Conservation (phyloP, 306 rosid species). For the Benincasa hispida region DNA sequence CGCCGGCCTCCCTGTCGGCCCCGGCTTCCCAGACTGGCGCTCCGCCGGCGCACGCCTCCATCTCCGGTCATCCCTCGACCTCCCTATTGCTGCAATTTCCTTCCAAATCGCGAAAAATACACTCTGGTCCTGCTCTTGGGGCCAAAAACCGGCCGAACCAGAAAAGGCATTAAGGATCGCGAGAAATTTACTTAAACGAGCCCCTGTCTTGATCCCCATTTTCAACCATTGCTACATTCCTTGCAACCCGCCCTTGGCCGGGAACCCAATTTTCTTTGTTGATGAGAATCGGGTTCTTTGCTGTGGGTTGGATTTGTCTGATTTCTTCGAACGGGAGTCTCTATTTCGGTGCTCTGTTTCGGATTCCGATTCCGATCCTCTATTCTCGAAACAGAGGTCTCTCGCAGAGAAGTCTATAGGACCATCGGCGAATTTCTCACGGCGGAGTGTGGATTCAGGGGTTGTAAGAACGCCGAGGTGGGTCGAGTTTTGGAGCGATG, state of each 20-base stretch:
- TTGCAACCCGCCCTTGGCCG: constrained; percentile 81
- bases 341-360: constrained; percentile 44
- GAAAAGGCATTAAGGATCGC: constrained; percentile 72
- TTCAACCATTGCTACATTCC: constrained; percentile 99
- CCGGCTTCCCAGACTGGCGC: constrained; percentile 96
- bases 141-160: constrained; percentile 66
- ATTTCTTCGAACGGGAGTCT: constrained; percentile 83
- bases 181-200: constrained; percentile 67
- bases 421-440: constrained; percentile 40
- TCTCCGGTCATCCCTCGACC: constrained; percentile 76
- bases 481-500: constrained; percentile 98
- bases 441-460: constrained; percentile 62
- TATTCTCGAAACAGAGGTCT: constrained; percentile 48
- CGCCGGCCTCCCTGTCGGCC: constrained; percentile 75
- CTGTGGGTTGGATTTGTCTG: constrained; percentile 85
- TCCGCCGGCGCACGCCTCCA: constrained; percentile 58
- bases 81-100: constrained; percentile 87
- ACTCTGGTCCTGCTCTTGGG: constrained; percentile 88
- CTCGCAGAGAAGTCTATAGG: constrained; percentile 67
- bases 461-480: constrained; percentile 69
- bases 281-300: constrained; percentile 85
- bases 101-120: constrained; percentile 76
- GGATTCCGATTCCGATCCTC: constrained; percentile 45
- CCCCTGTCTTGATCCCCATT: constrained; percentile 83
- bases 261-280: constrained; percentile 87